Percentiles rank a stretch among this genome's conserved stretches.
Conservation (phyloP, 805 yeast genomes). For the baker's yeast (Saccharomyces cerevisiae) region DNA sequence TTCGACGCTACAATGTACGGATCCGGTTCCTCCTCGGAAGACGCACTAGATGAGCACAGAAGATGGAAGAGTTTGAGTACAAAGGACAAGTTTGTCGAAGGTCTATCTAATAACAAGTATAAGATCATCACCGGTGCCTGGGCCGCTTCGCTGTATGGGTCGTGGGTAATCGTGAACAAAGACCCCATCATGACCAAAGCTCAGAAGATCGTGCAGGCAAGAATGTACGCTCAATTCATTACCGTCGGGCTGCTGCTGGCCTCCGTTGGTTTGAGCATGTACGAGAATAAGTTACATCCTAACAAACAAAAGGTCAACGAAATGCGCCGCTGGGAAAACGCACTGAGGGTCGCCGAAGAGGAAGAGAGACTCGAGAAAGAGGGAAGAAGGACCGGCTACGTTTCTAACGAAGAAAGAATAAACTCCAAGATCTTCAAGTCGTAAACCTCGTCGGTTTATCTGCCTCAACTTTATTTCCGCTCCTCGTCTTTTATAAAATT, state of each 20-base stretch:
- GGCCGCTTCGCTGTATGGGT: slow-evolving; percentile 75
- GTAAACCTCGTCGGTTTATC: not conserved
- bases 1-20: slow-evolving; percentile 60
- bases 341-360: slow-evolving; percentile 38
- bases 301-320: slow-evolving; percentile 30
- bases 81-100: slow-evolving; percentile 42
- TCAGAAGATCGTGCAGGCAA: slow-evolving; percentile 78
- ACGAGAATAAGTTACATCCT: slow-evolving; percentile 49
- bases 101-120: slow-evolving; percentile 50
- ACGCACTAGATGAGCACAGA: slow-evolving; percentile 38
- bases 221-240: slow-evolving; percentile 84
- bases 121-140: slow-evolving; percentile 62
- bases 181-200: slow-evolving; percentile 68
- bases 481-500: not conserved
- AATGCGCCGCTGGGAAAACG: slow-evolving; percentile 41
- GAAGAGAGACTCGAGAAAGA: slow-evolving; percentile 5
- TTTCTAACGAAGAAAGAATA: slow-evolving; percentile 31
- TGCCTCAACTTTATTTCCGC: not conserved
- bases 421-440: slow-evolving; percentile 31
- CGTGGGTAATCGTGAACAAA: slow-evolving; percentile 64
- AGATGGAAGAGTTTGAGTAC: slow-evolving; percentile 45
- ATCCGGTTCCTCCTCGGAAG: slow-evolving; percentile 31
- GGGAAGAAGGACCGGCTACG: slow-evolving; percentile 13
- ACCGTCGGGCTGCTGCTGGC: slow-evolving; percentile 65
- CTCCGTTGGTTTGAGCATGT: slow-evolving; percentile 57